Evolutionary conservation across 2,329 filamentous ascomycete species (phyloP).

Genomic region (Ophiostoma sp.): DNA sequence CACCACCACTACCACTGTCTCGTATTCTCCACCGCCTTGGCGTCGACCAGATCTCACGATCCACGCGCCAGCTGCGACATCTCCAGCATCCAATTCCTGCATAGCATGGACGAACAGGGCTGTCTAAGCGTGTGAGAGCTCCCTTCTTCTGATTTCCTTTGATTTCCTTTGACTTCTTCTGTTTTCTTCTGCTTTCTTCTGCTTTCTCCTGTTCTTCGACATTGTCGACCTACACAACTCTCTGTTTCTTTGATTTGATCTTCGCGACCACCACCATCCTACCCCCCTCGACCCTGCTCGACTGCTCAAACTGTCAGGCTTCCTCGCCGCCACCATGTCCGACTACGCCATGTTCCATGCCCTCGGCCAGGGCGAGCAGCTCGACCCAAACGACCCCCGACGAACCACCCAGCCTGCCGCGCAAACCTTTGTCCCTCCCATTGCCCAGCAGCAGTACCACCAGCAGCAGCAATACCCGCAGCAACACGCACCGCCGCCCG

Average conservation of each 20-base stretch:
- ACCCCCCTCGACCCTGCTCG: neutral
- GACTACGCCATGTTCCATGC: conserved; percentile 49
- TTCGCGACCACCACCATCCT: neutral
- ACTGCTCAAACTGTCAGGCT: neutral
- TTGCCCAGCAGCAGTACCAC: conserved; percentile 51
- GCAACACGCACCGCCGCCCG: conserved; percentile 22
- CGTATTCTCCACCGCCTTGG: conserved; percentile 12
- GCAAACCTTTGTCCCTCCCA: conserved; percentile 47
- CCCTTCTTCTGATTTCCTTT: neutral
- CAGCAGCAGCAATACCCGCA: conserved; percentile 36
- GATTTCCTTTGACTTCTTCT: neutral
- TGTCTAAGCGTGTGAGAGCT: neutral
- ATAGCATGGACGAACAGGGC: conserved; percentile 20
- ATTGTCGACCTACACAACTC: neutral
- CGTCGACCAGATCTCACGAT: conserved; percentile 14
- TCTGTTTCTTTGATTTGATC: neutral
- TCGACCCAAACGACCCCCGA: conserved; percentile 49
- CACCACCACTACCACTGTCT: conserved; percentile 11
- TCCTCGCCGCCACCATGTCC: conserved; percentile 28
- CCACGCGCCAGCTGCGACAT: conserved; percentile 12
- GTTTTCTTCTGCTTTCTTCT: neutral
- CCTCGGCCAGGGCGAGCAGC: conserved; percentile 45
- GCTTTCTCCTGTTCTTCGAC: neutral
- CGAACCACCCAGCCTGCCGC: conserved; percentile 39
- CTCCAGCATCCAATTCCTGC: conserved; percentile 10